Evolutionary conservation across 2,329 filamentous ascomycete species (phyloP).

Genomic region (Aspergillus ruber): DNA sequence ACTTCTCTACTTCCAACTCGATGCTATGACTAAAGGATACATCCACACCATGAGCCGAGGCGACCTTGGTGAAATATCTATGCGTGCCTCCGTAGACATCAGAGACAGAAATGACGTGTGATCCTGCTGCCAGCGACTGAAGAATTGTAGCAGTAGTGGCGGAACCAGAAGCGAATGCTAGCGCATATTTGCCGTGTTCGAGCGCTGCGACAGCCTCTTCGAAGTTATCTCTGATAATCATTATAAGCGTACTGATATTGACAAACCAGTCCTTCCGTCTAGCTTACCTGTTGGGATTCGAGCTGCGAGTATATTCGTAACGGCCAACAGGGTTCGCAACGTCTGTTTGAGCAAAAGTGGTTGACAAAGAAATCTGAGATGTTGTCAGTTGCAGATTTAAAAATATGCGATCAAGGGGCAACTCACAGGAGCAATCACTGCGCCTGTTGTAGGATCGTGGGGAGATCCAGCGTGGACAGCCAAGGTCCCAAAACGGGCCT

Average conservation of each 20-base stretch:
- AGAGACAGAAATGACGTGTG: conserved; percentile 91
- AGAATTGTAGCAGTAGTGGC: conserved; percentile 90
- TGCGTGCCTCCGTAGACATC: conserved; percentile 98
- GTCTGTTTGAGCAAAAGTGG: conserved; percentile 85
- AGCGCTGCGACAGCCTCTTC: conserved; percentile 85
- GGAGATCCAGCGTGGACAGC: conserved; percentile 91
- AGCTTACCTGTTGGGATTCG: conserved; percentile 75
- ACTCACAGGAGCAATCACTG: conserved; percentile 77
- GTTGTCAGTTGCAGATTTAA: conserved; percentile 7
- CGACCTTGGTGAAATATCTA: conserved; percentile 97
- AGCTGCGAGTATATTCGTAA: conserved; percentile 89
- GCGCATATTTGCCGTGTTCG: conserved; percentile 84
- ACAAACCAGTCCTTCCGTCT: neutral
- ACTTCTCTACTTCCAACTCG: conserved; percentile 73
- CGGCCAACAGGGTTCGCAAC: conserved; percentile 81
- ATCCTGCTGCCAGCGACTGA: conserved; percentile 82
- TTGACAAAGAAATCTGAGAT: conserved; percentile 77
- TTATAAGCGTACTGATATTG: neutral
- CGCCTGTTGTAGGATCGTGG: conserved; percentile 84
- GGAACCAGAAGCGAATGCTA: conserved; percentile 90
- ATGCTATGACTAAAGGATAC: conserved; percentile 94
- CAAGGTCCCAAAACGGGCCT: conserved; percentile 80
- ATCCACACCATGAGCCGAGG: conserved; percentile 83
- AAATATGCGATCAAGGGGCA: neutral
- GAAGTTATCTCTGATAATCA: conserved; percentile 65